Base-by-base conservation (phyloP, 352 stramenopile species). In the Globisporangium paroecandrum region DNA sequence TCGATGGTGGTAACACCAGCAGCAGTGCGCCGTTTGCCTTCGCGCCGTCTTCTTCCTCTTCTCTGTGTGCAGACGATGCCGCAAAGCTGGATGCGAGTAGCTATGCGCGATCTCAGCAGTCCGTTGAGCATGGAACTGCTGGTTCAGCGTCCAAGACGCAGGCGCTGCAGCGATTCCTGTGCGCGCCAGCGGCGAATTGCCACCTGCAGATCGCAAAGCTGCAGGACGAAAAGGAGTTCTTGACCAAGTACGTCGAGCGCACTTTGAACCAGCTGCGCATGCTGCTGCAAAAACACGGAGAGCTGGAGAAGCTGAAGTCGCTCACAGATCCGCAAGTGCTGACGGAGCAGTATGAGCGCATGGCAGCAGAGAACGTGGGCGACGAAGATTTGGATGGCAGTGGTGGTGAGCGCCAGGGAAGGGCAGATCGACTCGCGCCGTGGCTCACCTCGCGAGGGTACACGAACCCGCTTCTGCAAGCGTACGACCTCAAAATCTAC, bases 401-500 rank as follows among this genome's bases (percentile, higher is more conserved):
- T 49, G 41, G 41, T 9, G 41, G 12, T 64, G 54, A 46, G 41
- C 12, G 4, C 18, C 34, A 22, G 20, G 36, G 41, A 27, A 58
- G 27, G 49, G 10, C 27, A 18, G 60, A 58, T 1, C 67, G 53
- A 10, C 65, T 83, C 10, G 76, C 83, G 18, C 83, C 86, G 15
- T 93, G 86, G 84, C 77, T 92, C 57, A 83, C 82, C 4, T 77
- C 82, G n/a, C 78, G 79, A 29, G 84, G 90, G 67, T 87, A 85
- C 72, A 84, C 77, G 62, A 91, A 89, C 58, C 84, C 86, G 36
- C 66, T 94, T 18, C 78, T 94, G 29, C 80, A 90, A 59, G 79
- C 84, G 18, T 94, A 94, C 65, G 86, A 93, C 62, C 65, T 86
- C 36, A 90, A 89, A 62, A 94, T 94, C 41, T 77, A 87, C 24